These are phyloP conservation scores for Xylaria venustula DNA, from an alignment of 495 filamentous ascomycete species.

Conservation along the genomic window DNA sequence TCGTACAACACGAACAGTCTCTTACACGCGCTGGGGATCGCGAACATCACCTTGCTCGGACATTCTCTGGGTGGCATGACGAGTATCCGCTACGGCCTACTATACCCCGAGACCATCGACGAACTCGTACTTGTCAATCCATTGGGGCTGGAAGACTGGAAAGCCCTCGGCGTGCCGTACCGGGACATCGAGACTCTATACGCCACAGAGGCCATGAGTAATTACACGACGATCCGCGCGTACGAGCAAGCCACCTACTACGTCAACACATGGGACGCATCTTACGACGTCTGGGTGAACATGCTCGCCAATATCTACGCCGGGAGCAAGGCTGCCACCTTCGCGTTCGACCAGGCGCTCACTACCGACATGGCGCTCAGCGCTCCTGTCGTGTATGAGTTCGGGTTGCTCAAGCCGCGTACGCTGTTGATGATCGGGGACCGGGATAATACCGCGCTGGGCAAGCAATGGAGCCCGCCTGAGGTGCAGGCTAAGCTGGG, in stretches of 20 bases:
- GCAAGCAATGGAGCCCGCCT: slow-evolving; percentile 44
- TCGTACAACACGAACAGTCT: slow-evolving; percentile 40
- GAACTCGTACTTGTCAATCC: slow-evolving; percentile 37
- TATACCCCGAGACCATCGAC: slow-evolving; percentile 35
- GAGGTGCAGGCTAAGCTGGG: slow-evolving; percentile 39
- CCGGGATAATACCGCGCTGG: slow-evolving; percentile 45
- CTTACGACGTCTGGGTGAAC: slow-evolving; percentile 45
- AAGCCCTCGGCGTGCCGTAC: slow-evolving; percentile 42
- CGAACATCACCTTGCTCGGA: slow-evolving; percentile 40
- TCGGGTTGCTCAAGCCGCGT: slow-evolving; percentile 29
- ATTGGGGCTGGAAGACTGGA: slow-evolving; percentile 47
- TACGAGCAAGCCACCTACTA: slow-evolving; percentile 50
- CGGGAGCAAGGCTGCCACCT: slow-evolving; percentile 30
- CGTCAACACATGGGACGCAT: slow-evolving; percentile 31
- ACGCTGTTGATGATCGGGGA: slow-evolving; percentile 41
- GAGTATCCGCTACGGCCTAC: slow-evolving; percentile 39
- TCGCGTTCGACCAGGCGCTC: slow-evolving; percentile 35
- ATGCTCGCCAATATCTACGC: slow-evolving; percentile 46
- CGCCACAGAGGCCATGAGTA: slow-evolving; percentile 29
- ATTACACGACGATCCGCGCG: slow-evolving; percentile 33
- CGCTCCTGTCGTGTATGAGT: slow-evolving; percentile 44
- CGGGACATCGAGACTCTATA: slow-evolving; percentile 29
- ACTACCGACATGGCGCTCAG: slow-evolving; percentile 45
- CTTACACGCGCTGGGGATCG: slow-evolving; percentile 28
- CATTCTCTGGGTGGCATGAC: slow-evolving; percentile 51